Base-by-base conservation (phyloP, 768 basidiomycete species). In the Boletus reticuloceps region DNA sequence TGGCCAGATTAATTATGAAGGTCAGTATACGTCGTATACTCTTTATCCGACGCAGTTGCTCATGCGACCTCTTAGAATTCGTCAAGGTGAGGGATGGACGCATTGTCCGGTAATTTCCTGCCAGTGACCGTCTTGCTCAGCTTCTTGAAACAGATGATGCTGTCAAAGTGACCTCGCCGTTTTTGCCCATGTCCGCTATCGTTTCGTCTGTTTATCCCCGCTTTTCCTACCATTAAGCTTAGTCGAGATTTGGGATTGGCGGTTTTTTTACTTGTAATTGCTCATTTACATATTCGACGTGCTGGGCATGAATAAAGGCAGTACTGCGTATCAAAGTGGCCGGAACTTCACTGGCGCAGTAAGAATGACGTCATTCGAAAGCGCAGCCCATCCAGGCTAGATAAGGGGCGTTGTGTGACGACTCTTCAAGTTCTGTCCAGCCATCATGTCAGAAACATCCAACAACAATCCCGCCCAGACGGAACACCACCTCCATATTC, bases 1-100 rank as follows among this genome's bases (percentile, higher is more conserved):
- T 70, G 92, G 92, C n/a, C 90, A 92, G 75, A 90, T 91, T 75
- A 88, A 91, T 74, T 93, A 90, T 68, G 85, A 89, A 2, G 88
- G 88, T 87, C 55, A 53, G 81, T 66, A 9, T 20, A 19, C 32
- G 11, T 39, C n/a, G n/a, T n/a, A n/a, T n/a, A n/a, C n/a, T 40
- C 20, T 1, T 6, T 16, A 6, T 34, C 37, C 45, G 37, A 42
- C 37, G 29, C 40, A 16, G 25, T 32, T 12, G 46, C 44, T 50
- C 32, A 50, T 46, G 43, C 17, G 40, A 17, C 6, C 11, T 43
- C 17, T 65, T 65, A 89, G 91, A 92, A 72, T 92, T 90, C 70
- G 85, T 89, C 69, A 88, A 83, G 80, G 85, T 84, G 64, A 60
- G 70, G 47, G 55, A 9, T 2, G 44, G 46, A 40, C 50, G 39